These are phyloP conservation scores for Pichia inconspicua DNA, from an alignment of 1,139 yeast species.

Conservation along the genomic window DNA sequence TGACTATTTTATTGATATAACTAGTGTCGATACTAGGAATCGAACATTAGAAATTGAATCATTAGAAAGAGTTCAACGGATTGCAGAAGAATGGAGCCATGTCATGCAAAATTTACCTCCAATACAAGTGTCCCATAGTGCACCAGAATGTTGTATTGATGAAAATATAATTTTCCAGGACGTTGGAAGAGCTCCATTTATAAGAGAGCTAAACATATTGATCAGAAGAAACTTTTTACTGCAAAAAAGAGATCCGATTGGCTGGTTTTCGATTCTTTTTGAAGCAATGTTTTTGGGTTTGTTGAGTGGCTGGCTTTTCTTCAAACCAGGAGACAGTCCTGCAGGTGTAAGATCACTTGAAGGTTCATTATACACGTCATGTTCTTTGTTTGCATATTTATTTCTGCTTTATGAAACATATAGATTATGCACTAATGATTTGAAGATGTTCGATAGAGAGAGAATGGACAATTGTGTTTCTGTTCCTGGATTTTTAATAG, in stretches of 20 bases:
- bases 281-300: constrained; percentile 54
- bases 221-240: constrained; percentile 48
- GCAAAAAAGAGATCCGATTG: constrained; percentile 52
- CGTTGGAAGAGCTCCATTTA: constrained; percentile 30
- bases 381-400: constrained; percentile 62
- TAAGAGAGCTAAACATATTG: constrained; percentile 47
- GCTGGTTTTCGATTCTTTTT: constrained; percentile 44
- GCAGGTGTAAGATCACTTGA: constrained; percentile 63
- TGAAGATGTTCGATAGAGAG: constrained; percentile 65
- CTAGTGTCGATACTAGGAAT: constrained; percentile 53
- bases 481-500: constrained; percentile 56
- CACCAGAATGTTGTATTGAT: not conserved
- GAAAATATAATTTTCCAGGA: constrained; percentile 23
- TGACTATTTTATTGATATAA: constrained; percentile 59
- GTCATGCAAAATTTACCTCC: constrained; percentile 15
- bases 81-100: constrained; percentile 46
- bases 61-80: constrained; percentile 34
- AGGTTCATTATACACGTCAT: constrained; percentile 56
- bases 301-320: constrained; percentile 71
- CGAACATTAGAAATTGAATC: constrained; percentile 39
- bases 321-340: constrained; percentile 50
- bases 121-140: not conserved
- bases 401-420: constrained; percentile 67
- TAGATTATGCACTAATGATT: constrained; percentile 61
- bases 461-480: constrained; percentile 64